phyloP scores from a whole-genome alignment of 164 flowering plant genomes.

The Umbilicus rupestris region DNA sequence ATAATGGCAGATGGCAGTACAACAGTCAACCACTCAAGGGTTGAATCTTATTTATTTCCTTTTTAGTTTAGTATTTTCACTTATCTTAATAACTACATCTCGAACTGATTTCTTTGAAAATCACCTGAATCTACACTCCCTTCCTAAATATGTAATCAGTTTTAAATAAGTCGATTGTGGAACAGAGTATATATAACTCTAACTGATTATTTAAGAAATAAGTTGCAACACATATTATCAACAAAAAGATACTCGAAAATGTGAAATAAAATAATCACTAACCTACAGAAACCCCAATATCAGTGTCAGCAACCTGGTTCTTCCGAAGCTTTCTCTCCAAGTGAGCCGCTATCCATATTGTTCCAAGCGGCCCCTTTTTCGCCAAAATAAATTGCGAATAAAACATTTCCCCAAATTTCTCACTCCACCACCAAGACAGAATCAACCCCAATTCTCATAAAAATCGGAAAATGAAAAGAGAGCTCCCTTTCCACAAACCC shows the following conservation, averaged over 20 bases:
- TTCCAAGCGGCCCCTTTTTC: constrained; percentile 96
- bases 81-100: background rate
- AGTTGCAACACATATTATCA: background rate
- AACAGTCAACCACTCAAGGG: background rate
- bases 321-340: constrained; percentile 95
- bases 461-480: too few relatives aligned
- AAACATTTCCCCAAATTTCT: constrained; percentile 40
- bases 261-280: constrained; percentile 11
- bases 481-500: too few relatives aligned
- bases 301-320: constrained; percentile 98
- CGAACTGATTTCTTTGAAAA: background rate
- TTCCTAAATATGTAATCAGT: too few relatives aligned
- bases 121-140: background rate
- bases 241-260: background rate
- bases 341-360: constrained; percentile 98
- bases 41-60: background rate
- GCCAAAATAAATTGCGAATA: constrained; percentile 97
- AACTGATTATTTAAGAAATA: background rate
- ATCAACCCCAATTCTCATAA: background rate
- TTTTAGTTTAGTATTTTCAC: background rate
- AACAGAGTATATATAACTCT: too few relatives aligned
- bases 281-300: constrained; percentile 97
- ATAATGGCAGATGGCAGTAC: too few relatives aligned
- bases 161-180: too few relatives aligned
- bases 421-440: background rate